Evolutionary conservation across 352 stramenopile species (phyloP).

Genomic region (Phytopythium montanum): DNA sequence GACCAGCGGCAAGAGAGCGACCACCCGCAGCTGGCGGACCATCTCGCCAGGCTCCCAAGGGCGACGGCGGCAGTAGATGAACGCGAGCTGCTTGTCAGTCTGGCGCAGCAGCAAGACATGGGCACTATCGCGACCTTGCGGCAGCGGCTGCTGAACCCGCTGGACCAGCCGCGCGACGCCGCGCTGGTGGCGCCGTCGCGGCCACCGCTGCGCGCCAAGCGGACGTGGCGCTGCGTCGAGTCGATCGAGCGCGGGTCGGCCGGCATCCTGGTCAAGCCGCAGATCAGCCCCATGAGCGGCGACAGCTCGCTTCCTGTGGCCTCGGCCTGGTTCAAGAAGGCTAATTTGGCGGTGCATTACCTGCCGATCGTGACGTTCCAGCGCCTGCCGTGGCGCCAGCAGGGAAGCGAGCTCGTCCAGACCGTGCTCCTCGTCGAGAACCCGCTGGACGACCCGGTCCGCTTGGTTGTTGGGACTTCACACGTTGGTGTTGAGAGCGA

Average conservation of each 20-base stretch:
- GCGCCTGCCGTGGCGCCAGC: slow-evolving; percentile 31
- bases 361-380: slow-evolving; percentile 76
- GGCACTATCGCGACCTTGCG: slow-evolving; percentile 43
- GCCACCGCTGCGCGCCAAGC: slow-evolving; percentile 74
- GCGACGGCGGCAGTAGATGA: background rate
- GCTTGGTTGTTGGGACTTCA: slow-evolving; percentile 39
- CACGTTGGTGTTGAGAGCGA: background rate
- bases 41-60: slow-evolving; percentile 26
- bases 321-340: slow-evolving; percentile 86
- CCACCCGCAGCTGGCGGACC: slow-evolving; percentile 50
- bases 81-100: slow-evolving; percentile 14
- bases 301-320: slow-evolving; percentile 80
- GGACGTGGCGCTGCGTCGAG: slow-evolving; percentile 82
- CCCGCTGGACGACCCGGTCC: slow-evolving; percentile 71
- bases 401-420: slow-evolving; percentile 19
- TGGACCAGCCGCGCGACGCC: slow-evolving; percentile 61
- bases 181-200: slow-evolving; percentile 51
- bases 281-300: slow-evolving; percentile 89
- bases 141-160: slow-evolving; percentile 56
- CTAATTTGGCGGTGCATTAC: slow-evolving; percentile 72
- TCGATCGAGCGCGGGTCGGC: slow-evolving; percentile 69
- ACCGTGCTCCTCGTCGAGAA: slow-evolving; percentile 79
- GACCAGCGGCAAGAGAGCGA: slow-evolving; percentile 53
- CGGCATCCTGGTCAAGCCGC: slow-evolving; percentile 87
- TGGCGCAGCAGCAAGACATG: slow-evolving; percentile 40